These are phyloP conservation scores for Ogataea trehaloabstinens DNA, from an alignment of 805 yeast species.

Conservation along the genomic window DNA sequence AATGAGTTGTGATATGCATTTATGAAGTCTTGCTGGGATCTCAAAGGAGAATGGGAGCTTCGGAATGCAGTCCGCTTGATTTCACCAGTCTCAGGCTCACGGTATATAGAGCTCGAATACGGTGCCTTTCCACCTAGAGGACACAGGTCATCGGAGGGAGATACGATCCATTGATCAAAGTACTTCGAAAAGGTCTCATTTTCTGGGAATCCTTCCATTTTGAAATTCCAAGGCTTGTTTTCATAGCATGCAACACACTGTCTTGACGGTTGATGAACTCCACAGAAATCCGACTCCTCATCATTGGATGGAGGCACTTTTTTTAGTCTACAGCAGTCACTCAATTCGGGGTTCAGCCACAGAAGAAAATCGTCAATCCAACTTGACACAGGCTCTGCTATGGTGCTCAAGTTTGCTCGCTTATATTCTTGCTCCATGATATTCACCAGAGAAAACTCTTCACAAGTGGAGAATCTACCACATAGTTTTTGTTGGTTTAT, in stretches of 20 bases:
- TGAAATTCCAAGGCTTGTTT: slow-evolving; percentile 60
- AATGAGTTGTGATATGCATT: slow-evolving; percentile 71
- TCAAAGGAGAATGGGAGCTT: slow-evolving; percentile 72
- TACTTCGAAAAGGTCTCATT: slow-evolving; percentile 64
- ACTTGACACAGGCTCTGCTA: slow-evolving; percentile 80
- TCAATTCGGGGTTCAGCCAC: slow-evolving; percentile 84
- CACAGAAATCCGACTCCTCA: slow-evolving; percentile 54
- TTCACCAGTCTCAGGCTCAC: slow-evolving; percentile 35
- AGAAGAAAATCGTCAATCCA: slow-evolving; percentile 92
- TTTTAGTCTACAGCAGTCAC: slow-evolving; percentile 77
- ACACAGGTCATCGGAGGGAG: slow-evolving; percentile 76
- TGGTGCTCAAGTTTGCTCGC: slow-evolving; percentile 59
- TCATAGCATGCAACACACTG: slow-evolving; percentile 73
- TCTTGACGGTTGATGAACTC: slow-evolving; percentile 64
- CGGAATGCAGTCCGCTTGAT: slow-evolving; percentile 70
- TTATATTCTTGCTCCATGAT: slow-evolving; percentile 81
- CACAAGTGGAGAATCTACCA: slow-evolving; percentile 84
- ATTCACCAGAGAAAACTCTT: slow-evolving; percentile 74
- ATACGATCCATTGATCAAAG: slow-evolving; percentile 76
- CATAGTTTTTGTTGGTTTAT: slow-evolving; percentile 71
- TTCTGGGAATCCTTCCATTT: slow-evolving; percentile 83
- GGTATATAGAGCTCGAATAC: slow-evolving; percentile 58
- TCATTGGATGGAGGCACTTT: slow-evolving; percentile 35
- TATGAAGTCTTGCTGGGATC: slow-evolving; percentile 83
- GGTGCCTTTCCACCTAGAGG: slow-evolving; percentile 97